Evolutionary conservation across 2,329 filamentous ascomycete species (phyloP).

Genomic region (Colletotrichum agaves): DNA sequence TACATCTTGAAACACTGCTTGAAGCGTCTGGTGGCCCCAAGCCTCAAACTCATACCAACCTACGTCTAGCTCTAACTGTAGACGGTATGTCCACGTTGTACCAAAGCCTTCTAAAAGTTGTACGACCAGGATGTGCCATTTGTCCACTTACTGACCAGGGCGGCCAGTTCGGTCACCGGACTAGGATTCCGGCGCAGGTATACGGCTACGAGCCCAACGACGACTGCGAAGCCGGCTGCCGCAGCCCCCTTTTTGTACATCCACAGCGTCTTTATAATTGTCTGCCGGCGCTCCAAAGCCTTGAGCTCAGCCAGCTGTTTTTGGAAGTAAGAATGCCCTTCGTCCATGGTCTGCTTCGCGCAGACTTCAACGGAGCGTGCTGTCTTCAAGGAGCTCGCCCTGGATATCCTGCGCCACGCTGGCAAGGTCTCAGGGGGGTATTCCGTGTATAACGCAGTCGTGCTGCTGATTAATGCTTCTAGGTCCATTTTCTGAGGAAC

Average conservation of each 20-base stretch:
- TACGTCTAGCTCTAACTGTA: too few relatives aligned
- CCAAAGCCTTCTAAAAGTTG: slow-evolving; percentile 21
- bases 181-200: slow-evolving; percentile 67
- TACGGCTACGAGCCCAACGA: slow-evolving; percentile 75
- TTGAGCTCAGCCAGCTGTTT: slow-evolving; percentile 78
- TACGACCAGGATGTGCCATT: slow-evolving; percentile 33
- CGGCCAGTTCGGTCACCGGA: slow-evolving; percentile 34
- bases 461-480: slow-evolving; percentile 77
- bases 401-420: slow-evolving; percentile 78
- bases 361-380: slow-evolving; percentile 65
- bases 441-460: slow-evolving; percentile 70
- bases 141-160: slow-evolving; percentile 37
- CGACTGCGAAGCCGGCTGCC: slow-evolving; percentile 70
- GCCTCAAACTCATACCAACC: too few relatives aligned
- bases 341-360: slow-evolving; percentile 66
- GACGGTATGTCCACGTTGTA: too few relatives aligned
- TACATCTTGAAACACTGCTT: slow-evolving; percentile 17
- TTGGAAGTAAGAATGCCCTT: slow-evolving; percentile 76
- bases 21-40: too few relatives aligned
- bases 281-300: slow-evolving; percentile 68
- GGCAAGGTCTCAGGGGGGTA: slow-evolving; percentile 79
- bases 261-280: slow-evolving; percentile 64
- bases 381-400: slow-evolving; percentile 86
- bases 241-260: slow-evolving; percentile 73
- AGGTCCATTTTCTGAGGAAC: slow-evolving; percentile 84